These are phyloP conservation scores for Chlamydomonas asymmetrica DNA, from an alignment of 139 green algal species.

Conservation along the genomic window DNA sequence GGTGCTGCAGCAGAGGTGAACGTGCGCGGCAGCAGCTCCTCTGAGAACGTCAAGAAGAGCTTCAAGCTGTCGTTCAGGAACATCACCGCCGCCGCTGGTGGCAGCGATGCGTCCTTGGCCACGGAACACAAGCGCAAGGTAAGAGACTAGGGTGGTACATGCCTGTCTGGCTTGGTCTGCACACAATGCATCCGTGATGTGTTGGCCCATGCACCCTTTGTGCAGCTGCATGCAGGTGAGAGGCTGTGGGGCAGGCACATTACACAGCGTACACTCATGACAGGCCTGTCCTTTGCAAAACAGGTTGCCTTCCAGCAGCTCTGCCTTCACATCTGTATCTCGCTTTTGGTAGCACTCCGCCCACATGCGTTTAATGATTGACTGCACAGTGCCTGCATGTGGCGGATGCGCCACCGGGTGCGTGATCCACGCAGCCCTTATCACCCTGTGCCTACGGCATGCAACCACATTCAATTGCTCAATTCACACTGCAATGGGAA, in stretches of 20 bases:
- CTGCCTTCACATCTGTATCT: neutral
- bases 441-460: neutral
- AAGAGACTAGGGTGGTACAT: too few relatives aligned
- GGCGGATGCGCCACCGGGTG: neutral
- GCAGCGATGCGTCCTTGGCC: neutral
- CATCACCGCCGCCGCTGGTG: neutral
- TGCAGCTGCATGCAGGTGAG: neutral
- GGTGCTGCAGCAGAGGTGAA: constrained; percentile 3
- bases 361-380: too few relatives aligned
- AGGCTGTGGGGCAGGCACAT: neutral
- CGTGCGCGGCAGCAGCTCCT: constrained; percentile 36
- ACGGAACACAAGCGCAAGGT: neutral
- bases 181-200: neutral
- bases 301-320: neutral
- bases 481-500: neutral
- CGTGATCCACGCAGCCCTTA: neutral
- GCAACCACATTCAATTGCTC: neutral
- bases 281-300: neutral
- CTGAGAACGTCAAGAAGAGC: constrained; percentile 48
- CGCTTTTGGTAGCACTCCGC: neutral
- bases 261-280: too few relatives aligned
- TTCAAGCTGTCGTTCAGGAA: constrained; percentile 37
- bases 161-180: neutral
- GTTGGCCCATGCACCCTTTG: neutral
- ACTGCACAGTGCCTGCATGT: neutral